These are phyloP conservation scores for Fusarium anguioides DNA, from an alignment of 2,329 filamentous ascomycete genomes.

Conservation along the genomic window DNA sequence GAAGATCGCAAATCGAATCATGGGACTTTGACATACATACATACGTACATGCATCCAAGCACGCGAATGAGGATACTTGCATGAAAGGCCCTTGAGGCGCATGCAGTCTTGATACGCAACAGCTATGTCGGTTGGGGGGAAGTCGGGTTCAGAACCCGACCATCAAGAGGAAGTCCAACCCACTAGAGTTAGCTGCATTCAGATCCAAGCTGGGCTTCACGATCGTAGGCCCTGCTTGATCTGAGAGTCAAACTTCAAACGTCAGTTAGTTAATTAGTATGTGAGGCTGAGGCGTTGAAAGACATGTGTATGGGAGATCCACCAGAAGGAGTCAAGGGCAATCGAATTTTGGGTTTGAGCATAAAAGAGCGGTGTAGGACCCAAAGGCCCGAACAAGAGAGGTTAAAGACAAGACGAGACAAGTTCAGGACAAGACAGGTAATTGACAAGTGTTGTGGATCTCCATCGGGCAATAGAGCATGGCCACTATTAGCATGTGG, in stretches of 20 bases:
- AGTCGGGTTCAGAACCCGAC: conserved; percentile 32
- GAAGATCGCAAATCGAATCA: conserved; percentile 35
- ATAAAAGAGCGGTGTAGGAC: conserved; percentile 46
- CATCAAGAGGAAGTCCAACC: conserved; percentile 23
- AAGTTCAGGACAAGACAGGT: conserved; percentile 36
- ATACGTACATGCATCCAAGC: conserved; percentile 34
- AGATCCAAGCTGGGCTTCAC: conserved; percentile 16
- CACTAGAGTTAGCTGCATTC: conserved; percentile 32
- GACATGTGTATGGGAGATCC: conserved; percentile 34
- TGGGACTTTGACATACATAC: conserved; percentile 33
- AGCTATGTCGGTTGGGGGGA: conserved; percentile 35
- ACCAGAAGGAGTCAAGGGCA: conserved; percentile 28
- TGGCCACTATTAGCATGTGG: conserved; percentile 36
- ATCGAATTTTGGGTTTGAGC: conserved; percentile 36
- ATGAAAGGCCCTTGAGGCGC: conserved; percentile 42
- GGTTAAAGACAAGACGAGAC: conserved; percentile 37
- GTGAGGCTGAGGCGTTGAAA: conserved; percentile 26
- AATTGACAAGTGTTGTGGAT: conserved; percentile 32
- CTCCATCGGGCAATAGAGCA: conserved; percentile 14
- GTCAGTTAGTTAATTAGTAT: neutral
- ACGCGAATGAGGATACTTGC: conserved; percentile 42
- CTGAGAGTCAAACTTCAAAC: conserved; percentile 25
- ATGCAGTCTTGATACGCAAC: conserved; percentile 46
- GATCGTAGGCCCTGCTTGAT: conserved; percentile 20
- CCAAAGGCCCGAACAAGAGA: conserved; percentile 34